Evolutionary conservation across 345 rosid genomes (phyloP), one percentile per base, ranked within the genome.

Genomic region (Citrus hindsii): DNA sequence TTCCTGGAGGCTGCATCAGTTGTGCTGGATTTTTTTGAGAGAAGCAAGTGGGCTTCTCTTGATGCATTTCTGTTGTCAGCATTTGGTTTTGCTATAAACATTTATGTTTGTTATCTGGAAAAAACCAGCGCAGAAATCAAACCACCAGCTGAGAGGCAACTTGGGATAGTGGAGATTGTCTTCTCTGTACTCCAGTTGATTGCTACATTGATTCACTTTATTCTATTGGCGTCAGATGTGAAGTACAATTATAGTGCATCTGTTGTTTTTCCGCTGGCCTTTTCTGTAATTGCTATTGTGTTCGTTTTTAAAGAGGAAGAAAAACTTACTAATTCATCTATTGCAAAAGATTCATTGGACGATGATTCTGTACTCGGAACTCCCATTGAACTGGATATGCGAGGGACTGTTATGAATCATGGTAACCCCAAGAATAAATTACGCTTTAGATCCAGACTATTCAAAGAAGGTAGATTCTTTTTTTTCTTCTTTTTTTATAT

Each of bases 381-480:
- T 62, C 67, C 67, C 6, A 28, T 62, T 62, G 67, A 62, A 53
- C 22, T 14, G 21, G 22, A 53, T 53, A 16, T 53, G 58, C 19
- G 0, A 53, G 58, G 58, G 58, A 53, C 22, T 53, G 22, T 14
- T 16, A 14, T 53, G 58, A 14, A 53, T 14, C 58, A 53, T 5
- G 21, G 6, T 53, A 53, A 53, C 58, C 7, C 22, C 22, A 18
- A 14, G 58, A 16, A 18, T 16, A 53, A 53, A 16, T 53, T 53
- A 5, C 22, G 21, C 30, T 62, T 28, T 5, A 62, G 67, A 62
- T 62, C 67, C 35, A 27, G 22, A 28, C 37, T 5, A 28, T 35
- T 5, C 35, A 16, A 84, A 78, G 92, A 92, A 89, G 81, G 80
- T 81, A 19, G 67, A 61, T 77, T 62, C 74, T 66, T 76, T 53